Percentiles rank a stretch among this genome's conserved stretches.
phyloP scores from a whole-genome alignment of 1,284 basidiomycete genomes.

The Naganishia cerealis region DNA sequence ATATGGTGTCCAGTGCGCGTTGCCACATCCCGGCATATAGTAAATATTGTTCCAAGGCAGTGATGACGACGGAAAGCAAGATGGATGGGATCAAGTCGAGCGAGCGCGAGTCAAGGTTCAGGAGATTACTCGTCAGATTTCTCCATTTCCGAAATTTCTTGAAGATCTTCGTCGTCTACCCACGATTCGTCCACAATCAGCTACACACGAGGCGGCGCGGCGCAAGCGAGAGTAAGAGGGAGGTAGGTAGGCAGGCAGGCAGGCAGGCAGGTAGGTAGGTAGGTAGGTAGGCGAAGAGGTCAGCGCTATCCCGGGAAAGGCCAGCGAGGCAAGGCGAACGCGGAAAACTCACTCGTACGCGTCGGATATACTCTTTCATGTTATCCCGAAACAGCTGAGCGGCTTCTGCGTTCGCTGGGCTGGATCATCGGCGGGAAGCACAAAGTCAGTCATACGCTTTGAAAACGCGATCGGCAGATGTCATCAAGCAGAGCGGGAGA shows the following conservation, averaged over 20 bases:
- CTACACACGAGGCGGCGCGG: slow-evolving; percentile 21
- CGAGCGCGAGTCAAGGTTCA: not conserved
- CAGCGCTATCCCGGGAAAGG: no score
- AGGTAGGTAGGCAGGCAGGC: not conserved
- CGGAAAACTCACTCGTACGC: slow-evolving; percentile 68
- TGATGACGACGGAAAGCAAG: not conserved
- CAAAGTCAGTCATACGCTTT: no score
- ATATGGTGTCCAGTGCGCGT: no score
- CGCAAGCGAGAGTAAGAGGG: not conserved
- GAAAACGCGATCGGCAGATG: no score
- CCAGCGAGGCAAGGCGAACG: not conserved
- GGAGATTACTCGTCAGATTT: slow-evolving; percentile 21
- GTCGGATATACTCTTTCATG: slow-evolving; percentile 93
- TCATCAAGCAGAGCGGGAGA: no score
- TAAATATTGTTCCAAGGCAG: not conserved
- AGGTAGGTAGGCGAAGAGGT: no score
- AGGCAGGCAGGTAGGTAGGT: no score
- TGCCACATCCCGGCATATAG: no score
- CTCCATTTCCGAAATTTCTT: slow-evolving; percentile 32
- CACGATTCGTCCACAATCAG: slow-evolving; percentile 82
- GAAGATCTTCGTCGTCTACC: slow-evolving; percentile 61
- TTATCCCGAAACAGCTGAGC: slow-evolving; percentile 94
- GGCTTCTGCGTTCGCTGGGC: slow-evolving; percentile 95
- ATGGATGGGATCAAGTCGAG: not conserved
- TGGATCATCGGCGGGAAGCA: slow-evolving; percentile 46